Conservation (phyloP, 2,329 filamentous ascomycete genomes). For the Aureobasidium sp. region DNA sequence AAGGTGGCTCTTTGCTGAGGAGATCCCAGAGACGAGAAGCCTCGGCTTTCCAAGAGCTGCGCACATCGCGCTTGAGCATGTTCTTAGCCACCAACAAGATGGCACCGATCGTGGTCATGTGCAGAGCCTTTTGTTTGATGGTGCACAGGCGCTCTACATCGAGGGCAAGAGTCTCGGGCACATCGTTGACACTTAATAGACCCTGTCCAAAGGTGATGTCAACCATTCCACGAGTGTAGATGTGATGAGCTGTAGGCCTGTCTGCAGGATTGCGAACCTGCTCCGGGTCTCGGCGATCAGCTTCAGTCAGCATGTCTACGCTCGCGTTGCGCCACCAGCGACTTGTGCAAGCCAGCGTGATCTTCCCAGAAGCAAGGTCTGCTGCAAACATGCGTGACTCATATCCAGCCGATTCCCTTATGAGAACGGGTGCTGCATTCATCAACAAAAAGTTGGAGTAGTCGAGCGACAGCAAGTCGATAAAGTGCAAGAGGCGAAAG, state of each 20-base stretch:
- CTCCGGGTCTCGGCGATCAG: conserved; percentile 59
- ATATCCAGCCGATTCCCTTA: conserved; percentile 62
- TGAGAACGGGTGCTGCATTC: conserved; percentile 60
- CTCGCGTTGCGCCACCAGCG: conserved; percentile 58
- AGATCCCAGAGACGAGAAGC: conserved; percentile 61
- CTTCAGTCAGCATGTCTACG: conserved; percentile 56
- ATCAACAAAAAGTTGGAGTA: conserved; percentile 75
- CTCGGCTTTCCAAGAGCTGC: conserved; percentile 67
- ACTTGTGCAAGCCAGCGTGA: conserved; percentile 51
- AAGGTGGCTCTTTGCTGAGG: conserved; percentile 40
- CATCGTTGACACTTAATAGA: conserved; percentile 42
- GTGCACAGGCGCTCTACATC: conserved; percentile 55
- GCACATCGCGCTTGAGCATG: conserved; percentile 69
- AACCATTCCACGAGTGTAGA: conserved; percentile 67
- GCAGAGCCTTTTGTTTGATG: conserved; percentile 48
- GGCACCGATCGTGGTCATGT: conserved; percentile 63
- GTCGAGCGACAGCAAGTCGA: conserved; percentile 69
- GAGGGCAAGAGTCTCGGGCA: conserved; percentile 66
- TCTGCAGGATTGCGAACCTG: conserved; percentile 53
- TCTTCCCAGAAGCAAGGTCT: conserved; percentile 48
- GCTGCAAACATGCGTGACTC: conserved; percentile 64
- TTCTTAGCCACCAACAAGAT: conserved; percentile 76
- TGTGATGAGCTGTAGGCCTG: conserved; percentile 57
- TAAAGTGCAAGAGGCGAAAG: conserved; percentile 64
- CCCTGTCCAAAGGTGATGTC: conserved; percentile 63